Evolutionary conservation across 2,329 filamentous ascomycete genomes (phyloP), one percentile per base, ranked within the genome.

Genomic region (Fusarium sublunatum): DNA sequence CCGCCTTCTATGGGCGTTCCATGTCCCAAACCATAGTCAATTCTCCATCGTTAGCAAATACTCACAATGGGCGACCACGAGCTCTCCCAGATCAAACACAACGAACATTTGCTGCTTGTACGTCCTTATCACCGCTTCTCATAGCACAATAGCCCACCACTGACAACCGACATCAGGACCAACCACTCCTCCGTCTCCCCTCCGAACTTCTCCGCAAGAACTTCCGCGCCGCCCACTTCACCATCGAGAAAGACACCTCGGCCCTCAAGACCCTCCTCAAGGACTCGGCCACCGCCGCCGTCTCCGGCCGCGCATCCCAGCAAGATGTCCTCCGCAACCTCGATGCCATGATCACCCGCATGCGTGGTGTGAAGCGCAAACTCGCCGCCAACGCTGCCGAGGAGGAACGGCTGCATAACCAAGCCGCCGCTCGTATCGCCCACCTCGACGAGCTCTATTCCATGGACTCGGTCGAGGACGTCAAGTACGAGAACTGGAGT

Each of bases 131-230:
- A 54, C 31, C 31, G 48, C 42, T 31, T 46, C 43, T 41, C 49
- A 26, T 28, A 32, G 24, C 11, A 11, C 34, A 28, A 11, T 40
- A 31, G 36, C 25, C 31, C 24, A 26, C 15, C 10, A 15, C 46
- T 67, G 25, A 67, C 29, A 47, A 10, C 22, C 65, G 94, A 31
- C 29, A 39, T n/a, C 39, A 71, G 93, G 95, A 99, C 74, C 94
- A 98, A 85, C 91, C 94, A 5, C 90, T 98, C 66, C 88, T 99
- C 67, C 92, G 93, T 31, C 87, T 98, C 22, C 95, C 95, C 15
- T 90, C 94, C 77, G 95, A 98, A 75, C 90, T 97, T 54, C 88
- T 96, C 22, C 90, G 93, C 53, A 94, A 95, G 76, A 98, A 96
- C 79, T 96, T 98, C 79, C 95, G 96, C 71, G 88, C 89, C 4